Evolutionary conservation across 305 asterid species (phyloP), one percentile per base, ranked within the genome.

Genomic region (Fraxinus nigra): DNA sequence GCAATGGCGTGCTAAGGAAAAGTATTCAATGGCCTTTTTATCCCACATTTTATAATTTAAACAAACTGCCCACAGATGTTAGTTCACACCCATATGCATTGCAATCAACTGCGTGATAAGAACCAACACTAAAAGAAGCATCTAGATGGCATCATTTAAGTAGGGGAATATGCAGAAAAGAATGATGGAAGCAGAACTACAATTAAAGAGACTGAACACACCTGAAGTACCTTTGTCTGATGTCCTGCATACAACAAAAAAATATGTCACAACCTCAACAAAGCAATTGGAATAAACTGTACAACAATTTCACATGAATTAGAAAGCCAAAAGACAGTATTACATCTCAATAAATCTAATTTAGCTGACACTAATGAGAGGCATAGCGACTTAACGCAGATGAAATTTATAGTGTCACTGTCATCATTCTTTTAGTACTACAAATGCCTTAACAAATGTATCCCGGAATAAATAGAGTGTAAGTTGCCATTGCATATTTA

Each of bases 151-250:
- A 26, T 65, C 70, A 65, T 65, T 26, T 65, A 65, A 65, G 35
- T 65, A 13, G 20, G 72, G 33, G 0, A 30, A 72, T 5, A 6
- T 10, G 67, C 11, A 26, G 34, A 81, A 3, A 61, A 46, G 30
- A 1, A 48, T 10, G 65, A 63, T 32, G 63, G 1, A 48, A 65
- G 11, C n/a, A 67, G 72, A 38, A 78, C 80, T 37, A 32, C 1
- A 79, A 79, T 22, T 43, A 78, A 82, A 82, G 40, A 76, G 81
- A 32, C 24, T 75, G 63, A 78, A 84, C 84, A 76, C 89, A 93
- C 98, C 95, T 83, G 98, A 90, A 83, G 90, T 61, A 46, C 90
- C 89, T 85, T 87, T 93, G 76, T 92, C 95, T 1, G 93, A 91
- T 48, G 94, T 75, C 91, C 98, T 95, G 97, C 90, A 84, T 67